Evolutionary conservation across 2,329 filamentous ascomycete genomes (phyloP).

Genomic region (Neonectria neomacrospora): DNA sequence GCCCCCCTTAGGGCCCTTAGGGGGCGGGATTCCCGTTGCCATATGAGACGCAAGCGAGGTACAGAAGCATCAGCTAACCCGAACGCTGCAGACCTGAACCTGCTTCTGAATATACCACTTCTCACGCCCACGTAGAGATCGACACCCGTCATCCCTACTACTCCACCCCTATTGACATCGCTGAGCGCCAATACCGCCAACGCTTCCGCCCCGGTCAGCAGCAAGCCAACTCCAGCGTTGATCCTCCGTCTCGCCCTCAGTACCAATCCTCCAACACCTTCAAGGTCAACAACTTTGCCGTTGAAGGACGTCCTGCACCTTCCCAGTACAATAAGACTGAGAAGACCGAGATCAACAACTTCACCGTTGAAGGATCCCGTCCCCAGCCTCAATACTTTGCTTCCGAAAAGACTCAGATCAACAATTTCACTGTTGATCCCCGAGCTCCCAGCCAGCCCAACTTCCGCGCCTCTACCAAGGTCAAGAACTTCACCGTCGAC

Average conservation of each 20-base stretch:
- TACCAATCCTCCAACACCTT: conserved; percentile 44
- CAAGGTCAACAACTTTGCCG: conserved; percentile 46
- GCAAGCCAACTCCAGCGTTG: conserved; percentile 53
- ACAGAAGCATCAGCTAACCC: conserved; percentile 47
- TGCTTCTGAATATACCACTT: conserved; percentile 61
- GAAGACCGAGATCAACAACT: conserved; percentile 41
- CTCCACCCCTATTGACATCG: conserved; percentile 68
- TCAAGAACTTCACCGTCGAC: conserved; percentile 48
- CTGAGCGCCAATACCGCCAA: conserved; percentile 74
- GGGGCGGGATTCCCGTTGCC: conserved; percentile 43
- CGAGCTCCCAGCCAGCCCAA: conserved; percentile 19
- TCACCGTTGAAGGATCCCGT: conserved; percentile 28
- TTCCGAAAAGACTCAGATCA: conserved; percentile 27
- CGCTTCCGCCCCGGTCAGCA: conserved; percentile 61
- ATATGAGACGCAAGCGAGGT: conserved; percentile 48
- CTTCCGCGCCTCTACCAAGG: conserved; percentile 32
- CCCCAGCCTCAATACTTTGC: conserved; percentile 26
- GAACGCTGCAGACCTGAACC: conserved; percentile 50
- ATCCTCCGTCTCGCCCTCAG: conserved; percentile 49
- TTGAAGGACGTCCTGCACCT: conserved; percentile 39
- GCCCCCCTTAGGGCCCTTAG: conserved; percentile 43
- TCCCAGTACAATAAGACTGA: conserved; percentile 35
- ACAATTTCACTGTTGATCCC: conserved; percentile 30
- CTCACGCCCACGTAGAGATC: conserved; percentile 72
- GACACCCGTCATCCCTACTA: conserved; percentile 61